Conservation (phyloP, 495 filamentous ascomycete genomes). For the Tuber calosporum region DNA sequence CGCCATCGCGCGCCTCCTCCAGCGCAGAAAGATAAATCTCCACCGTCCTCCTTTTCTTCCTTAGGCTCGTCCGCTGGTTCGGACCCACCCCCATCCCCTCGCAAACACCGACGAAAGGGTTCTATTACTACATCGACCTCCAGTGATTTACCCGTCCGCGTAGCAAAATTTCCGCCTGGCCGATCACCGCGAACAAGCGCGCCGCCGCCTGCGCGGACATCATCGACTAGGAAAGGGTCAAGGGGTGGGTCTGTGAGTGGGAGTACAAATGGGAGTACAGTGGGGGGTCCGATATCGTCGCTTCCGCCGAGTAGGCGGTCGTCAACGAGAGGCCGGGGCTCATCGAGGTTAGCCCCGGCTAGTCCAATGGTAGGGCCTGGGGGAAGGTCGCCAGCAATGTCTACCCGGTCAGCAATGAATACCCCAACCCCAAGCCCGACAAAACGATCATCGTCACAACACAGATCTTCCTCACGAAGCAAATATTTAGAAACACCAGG, state of each 20-base stretch:
- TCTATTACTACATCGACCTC: constrained; percentile 12
- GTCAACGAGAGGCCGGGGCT: constrained; percentile 23
- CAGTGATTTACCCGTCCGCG: constrained; percentile 19
- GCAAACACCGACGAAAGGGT: constrained; percentile 12
- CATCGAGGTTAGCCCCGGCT: constrained; percentile 24
- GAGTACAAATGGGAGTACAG: constrained; percentile 23
- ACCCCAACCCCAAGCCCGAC: constrained; percentile 26
- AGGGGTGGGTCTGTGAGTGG: constrained; percentile 28
- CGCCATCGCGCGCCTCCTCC: constrained; percentile 22
- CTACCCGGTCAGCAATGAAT: constrained; percentile 19
- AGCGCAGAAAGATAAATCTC: constrained; percentile 21
- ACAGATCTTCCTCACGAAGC: constrained; percentile 12
- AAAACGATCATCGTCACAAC: not conserved
- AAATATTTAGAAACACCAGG: constrained; percentile 17
- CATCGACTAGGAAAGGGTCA: constrained; percentile 17
- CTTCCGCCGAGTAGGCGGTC: constrained; percentile 20
- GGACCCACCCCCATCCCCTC: constrained; percentile 5
- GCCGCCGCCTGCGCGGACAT: constrained; percentile 18
- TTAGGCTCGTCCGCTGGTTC: constrained; percentile 26
- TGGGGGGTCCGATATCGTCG: constrained; percentile 17
- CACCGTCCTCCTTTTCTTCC: constrained; percentile 31
- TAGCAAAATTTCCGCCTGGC: constrained; percentile 12
- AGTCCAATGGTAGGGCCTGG: constrained; percentile 10
- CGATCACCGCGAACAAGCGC: constrained; percentile 13
- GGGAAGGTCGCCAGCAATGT: constrained; percentile 19